phyloP scores from a whole-genome alignment of 1,284 basidiomycete species.

The Coriolopsis trogii region DNA sequence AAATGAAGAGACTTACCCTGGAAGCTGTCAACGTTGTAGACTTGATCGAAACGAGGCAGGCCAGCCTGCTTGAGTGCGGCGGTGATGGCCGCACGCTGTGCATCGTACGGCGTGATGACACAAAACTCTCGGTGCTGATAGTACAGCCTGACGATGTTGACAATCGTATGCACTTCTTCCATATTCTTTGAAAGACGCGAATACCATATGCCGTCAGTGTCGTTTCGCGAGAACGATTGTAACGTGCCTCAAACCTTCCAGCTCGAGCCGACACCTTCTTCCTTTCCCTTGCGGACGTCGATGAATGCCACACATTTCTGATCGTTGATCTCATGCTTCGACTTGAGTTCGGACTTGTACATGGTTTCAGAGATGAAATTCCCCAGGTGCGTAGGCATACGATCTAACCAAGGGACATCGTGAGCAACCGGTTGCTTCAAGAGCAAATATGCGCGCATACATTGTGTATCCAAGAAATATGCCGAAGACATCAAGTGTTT shows the following conservation, averaged over 20 bases:
- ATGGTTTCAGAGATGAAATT: conserved; percentile 48
- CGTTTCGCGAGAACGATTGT: neutral
- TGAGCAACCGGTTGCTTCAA: too few relatives aligned
- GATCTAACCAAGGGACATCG: conserved; percentile 43
- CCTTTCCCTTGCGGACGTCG: conserved; percentile 42
- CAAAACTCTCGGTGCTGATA: conserved; percentile 40
- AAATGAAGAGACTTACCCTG: conserved; percentile 47
- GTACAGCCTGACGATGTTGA: conserved; percentile 42
- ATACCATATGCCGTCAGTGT: neutral
- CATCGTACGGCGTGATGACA: conserved; percentile 75
- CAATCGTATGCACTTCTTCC: conserved; percentile 41
- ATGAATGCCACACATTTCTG: conserved; percentile 39
- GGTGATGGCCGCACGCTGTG: conserved; percentile 58
- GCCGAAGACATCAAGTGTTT: conserved; percentile 37
- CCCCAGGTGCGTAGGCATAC: conserved; percentile 52
- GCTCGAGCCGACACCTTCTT: conserved; percentile 41
- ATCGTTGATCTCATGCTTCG: conserved; percentile 35
- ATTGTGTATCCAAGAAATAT: conserved; percentile 39
- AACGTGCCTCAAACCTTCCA: conserved; percentile 40
- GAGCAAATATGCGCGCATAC: too few relatives aligned
- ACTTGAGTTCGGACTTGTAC: conserved; percentile 42
- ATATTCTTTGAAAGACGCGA: conserved; percentile 43
- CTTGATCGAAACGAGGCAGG: conserved; percentile 51
- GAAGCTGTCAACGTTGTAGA: conserved; percentile 70
- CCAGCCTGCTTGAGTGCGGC: conserved; percentile 42